These are phyloP conservation scores for Paramyrothecium roridum DNA, from an alignment of 2,329 filamentous ascomycete species.

Conservation along the genomic window DNA sequence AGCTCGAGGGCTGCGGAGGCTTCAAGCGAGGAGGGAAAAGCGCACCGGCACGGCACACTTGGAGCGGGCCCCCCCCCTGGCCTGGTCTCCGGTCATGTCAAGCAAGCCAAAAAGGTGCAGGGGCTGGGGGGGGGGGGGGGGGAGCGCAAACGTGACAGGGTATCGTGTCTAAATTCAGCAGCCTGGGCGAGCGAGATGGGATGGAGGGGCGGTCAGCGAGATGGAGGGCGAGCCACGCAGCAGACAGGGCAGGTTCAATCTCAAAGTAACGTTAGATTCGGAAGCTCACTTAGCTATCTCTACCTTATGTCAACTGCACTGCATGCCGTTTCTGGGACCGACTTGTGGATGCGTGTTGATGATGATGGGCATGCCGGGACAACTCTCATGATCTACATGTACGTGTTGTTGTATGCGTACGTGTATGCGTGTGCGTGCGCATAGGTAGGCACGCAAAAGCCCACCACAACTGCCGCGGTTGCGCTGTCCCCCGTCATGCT, in stretches of 20 bases:
- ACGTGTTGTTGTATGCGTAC: no score
- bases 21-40: no score
- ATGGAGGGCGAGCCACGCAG: neutral
- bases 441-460: no score
- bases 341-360: slow-evolving; percentile 14
- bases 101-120: no score
- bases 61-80: no score
- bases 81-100: no score
- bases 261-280: neutral
- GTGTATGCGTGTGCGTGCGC: no score
- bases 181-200: neutral
- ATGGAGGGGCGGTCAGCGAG: neutral
- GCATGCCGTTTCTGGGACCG: neutral
- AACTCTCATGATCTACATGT: slow-evolving; percentile 36
- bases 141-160: neutral
- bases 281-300: neutral
- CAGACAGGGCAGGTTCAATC: neutral
- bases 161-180: neutral
- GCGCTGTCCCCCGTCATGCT: no score
- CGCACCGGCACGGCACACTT: no score
- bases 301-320: neutral
- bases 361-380: slow-evolving; percentile 40
- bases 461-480: no score
- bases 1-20: slow-evolving; percentile 6
- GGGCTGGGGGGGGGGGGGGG: no score